A percentile compares a stretch with the other conserved stretches of the same genome.
These are phyloP conservation scores for Rubroshorea leprosula DNA, from an alignment of 345 rosid species.

Conservation along the genomic window DNA sequence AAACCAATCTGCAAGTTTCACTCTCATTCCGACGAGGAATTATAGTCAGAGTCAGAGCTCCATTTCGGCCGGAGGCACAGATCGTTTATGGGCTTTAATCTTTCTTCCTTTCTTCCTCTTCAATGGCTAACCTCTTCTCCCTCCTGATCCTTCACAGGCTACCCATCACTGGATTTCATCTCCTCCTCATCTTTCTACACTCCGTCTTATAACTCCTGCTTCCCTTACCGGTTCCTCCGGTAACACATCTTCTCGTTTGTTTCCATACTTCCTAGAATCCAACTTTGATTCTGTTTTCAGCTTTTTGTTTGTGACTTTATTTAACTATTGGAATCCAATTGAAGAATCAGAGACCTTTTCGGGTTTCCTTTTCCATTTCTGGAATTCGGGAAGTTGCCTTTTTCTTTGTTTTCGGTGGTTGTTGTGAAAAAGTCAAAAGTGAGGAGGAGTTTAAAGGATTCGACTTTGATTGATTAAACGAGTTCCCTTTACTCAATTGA, in stretches of 20 bases:
- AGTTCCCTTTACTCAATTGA: slow-evolving; percentile 1
- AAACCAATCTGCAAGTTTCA: too few relatives aligned
- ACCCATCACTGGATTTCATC: slow-evolving; percentile 58
- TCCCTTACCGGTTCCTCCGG: slow-evolving; percentile 20
- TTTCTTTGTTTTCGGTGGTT: not conserved
- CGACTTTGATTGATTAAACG: not conserved
- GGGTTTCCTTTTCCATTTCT: not conserved
- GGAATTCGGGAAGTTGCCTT: not conserved
- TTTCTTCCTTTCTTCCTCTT: slow-evolving; percentile 5
- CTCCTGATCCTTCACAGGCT: slow-evolving; percentile 36
- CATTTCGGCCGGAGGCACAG: not conserved
- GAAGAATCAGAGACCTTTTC: not conserved
- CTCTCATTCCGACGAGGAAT: too few relatives aligned
- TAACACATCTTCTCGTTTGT: too few relatives aligned
- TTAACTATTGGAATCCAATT: not conserved
- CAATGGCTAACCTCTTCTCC: slow-evolving; percentile 26
- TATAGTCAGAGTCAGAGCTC: not conserved
- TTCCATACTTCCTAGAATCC: not conserved
- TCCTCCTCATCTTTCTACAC: slow-evolving; percentile 78
- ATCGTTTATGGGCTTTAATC: slow-evolving; percentile 22
- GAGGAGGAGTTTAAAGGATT: not conserved
- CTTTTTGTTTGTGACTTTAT: not conserved
- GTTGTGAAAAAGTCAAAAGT: not conserved
- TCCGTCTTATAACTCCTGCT: slow-evolving; percentile 57
- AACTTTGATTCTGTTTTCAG: too few relatives aligned